Evolutionary conservation across 2,329 filamentous ascomycete species (phyloP).

Genomic region (Colletotrichum truncatum): DNA sequence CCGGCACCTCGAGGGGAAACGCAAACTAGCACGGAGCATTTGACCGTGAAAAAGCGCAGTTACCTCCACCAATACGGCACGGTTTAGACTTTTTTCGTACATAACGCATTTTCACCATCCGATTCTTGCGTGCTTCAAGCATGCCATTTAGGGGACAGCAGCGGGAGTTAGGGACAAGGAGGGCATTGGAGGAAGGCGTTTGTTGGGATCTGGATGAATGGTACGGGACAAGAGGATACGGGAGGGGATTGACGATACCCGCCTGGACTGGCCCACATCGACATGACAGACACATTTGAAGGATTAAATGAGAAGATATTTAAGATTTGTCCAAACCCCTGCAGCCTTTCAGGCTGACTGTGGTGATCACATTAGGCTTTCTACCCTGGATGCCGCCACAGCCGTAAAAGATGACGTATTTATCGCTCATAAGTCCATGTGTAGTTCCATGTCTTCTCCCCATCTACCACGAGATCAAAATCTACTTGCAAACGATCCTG

Average conservation of each 20-base stretch:
- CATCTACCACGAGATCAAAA: slow-evolving; percentile 19
- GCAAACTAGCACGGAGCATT: neutral
- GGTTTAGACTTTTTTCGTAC: no score
- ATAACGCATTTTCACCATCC: slow-evolving; percentile 6
- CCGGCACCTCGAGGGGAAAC: no score
- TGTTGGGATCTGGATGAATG: neutral
- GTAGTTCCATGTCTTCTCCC: slow-evolving; percentile 7
- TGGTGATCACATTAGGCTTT: no score
- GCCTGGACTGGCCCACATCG: neutral
- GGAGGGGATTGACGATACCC: neutral
- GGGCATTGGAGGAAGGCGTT: slow-evolving; percentile 4
- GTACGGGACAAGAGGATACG: neutral
- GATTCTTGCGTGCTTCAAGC: slow-evolving; percentile 14
- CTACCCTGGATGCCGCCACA: neutral
- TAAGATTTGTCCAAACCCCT: neutral
- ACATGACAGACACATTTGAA: neutral
- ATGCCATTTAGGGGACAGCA: slow-evolving; percentile 13
- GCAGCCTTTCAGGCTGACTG: no score
- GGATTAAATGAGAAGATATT: neutral
- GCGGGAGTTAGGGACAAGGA: slow-evolving; percentile 6
- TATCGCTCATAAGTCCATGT: slow-evolving; percentile 3
- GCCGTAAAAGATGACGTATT: no score
- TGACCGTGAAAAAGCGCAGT: no score
- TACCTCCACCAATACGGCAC: no score
- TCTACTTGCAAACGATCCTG: neutral